Evolutionary conservation across 371 early-diverging fungal species (phyloP).

Genomic region (Mortierella sp.): DNA sequence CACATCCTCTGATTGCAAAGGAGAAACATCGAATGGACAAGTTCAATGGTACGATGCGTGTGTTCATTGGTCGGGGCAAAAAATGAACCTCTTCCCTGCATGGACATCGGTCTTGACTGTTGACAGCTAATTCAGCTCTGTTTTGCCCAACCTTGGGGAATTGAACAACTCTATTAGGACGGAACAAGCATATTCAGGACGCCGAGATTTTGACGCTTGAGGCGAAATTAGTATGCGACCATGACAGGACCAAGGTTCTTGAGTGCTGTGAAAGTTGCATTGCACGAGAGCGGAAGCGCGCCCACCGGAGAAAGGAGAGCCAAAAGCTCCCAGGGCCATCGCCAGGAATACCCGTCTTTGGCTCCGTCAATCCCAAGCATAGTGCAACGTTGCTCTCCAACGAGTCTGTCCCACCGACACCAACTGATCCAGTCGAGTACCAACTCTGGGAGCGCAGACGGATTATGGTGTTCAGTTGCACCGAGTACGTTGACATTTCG

Average conservation of each 20-base stretch:
- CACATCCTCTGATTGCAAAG: slow-evolving; percentile 68
- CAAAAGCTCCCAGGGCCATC: slow-evolving; percentile 49
- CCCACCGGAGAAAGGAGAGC: slow-evolving; percentile 49
- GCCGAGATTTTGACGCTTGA: slow-evolving; percentile 65
- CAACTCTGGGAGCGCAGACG: slow-evolving; percentile 43
- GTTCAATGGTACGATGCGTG: slow-evolving; percentile 37
- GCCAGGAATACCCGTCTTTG: slow-evolving; percentile 47
- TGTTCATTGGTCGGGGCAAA: background rate
- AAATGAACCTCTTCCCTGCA: too few species aligned
- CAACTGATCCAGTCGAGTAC: slow-evolving; percentile 49
- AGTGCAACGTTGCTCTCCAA: slow-evolving; percentile 15
- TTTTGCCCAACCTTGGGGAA: background rate
- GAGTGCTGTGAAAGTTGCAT: slow-evolving; percentile 73
- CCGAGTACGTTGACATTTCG: slow-evolving; percentile 67
- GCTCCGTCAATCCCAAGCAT: slow-evolving; percentile 36
- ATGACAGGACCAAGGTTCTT: slow-evolving; percentile 67
- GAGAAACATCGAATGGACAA: slow-evolving; percentile 63
- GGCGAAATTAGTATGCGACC: slow-evolving; percentile 71
- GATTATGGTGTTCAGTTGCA: slow-evolving; percentile 54
- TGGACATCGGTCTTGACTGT: too few species aligned
- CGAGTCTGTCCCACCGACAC: slow-evolving; percentile 47
- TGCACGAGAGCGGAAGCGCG: slow-evolving; percentile 68
- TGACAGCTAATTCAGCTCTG: too few species aligned
- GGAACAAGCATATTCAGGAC: slow-evolving; percentile 46
- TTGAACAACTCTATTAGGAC: slow-evolving; percentile 17